Conservation (phyloP, 2,329 filamentous ascomycete species). For the Hymenoscyphus albidus region DNA sequence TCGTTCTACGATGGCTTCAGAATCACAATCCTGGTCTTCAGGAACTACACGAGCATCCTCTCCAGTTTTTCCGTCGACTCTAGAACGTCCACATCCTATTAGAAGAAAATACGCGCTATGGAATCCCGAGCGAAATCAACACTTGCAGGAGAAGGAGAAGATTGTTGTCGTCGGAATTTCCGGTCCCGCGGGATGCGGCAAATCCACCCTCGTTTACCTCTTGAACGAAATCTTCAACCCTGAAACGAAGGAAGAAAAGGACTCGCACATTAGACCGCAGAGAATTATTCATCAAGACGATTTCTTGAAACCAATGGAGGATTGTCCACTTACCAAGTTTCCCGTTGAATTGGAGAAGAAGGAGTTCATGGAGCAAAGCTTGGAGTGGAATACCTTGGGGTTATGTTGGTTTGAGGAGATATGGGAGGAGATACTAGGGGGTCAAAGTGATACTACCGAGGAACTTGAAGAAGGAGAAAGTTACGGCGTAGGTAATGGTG, state of each 20-base stretch:
- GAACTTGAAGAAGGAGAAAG: too few species aligned
- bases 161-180: constrained; percentile 23
- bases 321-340: neutral
- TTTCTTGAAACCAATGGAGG: constrained; percentile 22
- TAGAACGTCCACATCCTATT: neutral
- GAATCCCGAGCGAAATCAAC: too few species aligned
- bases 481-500: too few species aligned
- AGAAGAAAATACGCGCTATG: too few species aligned
- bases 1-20: neutral
- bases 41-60: neutral
- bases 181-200: constrained; percentile 27
- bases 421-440: too few species aligned
- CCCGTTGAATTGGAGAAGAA: neutral
- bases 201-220: constrained; percentile 24
- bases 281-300: constrained; percentile 23
- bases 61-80: neutral
- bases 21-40: neutral
- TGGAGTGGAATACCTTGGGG: neutral
- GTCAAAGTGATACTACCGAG: too few species aligned
- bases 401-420: neutral
- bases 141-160: neutral
- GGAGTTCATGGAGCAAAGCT: constrained; percentile 7
- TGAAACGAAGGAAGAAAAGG: neutral
- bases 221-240: constrained; percentile 19
- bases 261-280: neutral